Base-by-base conservation (phyloP, 345 rosid genomes). In the Arabidopsis arenosa region DNA sequence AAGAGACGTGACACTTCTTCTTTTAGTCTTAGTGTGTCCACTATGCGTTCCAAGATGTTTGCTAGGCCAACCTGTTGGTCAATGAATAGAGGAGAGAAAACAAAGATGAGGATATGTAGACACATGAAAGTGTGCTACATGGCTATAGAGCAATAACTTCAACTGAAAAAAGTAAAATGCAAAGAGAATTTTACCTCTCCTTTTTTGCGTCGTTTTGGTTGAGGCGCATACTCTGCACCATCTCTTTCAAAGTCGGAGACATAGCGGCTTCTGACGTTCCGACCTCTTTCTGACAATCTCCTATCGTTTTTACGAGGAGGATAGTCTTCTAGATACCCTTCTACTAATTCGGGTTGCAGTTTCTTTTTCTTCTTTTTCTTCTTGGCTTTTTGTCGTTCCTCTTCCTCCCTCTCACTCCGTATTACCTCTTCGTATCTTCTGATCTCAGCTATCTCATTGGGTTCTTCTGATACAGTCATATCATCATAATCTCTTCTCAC, bases 351-450 rank as follows among this genome's bases (percentile, higher is more conserved):
- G 3, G 85, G 85, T 72, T 69, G 79, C 63, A 73, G 82, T 76
- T 83, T 89, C 88, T 80, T 85, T 75, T 91, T 89, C 84, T 88
- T 93, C 73, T 90, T 89, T 70, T 93, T 89, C 80, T 89, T 92
- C 67, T 81, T 87, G 15, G 97, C 96, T 76, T 86, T 94, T 68
- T 81, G 87, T 39, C 79, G 87, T 51, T 84, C 90, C 82, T 95
- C 96, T 82, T 92, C 99, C 73, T 89, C 96, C 71, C 92, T 85
- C 68, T 89, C 99, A 76, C 83, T 85, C 76, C 96, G 85, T 58
- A 90, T 51, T 40, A 86, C 83, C 80, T 83, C 97, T 81, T 90
- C 87, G 18, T 88, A 90, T 81, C 88, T 83, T 77, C 85, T 86
- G 74, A 92, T 78, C 82, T 87, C 89, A 56, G 85, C 87, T 66